Percentiles rank a stretch among this genome's conserved stretches.
phyloP scores from a whole-genome alignment of 2,329 filamentous ascomycete species.

The Didymella pinodella region DNA sequence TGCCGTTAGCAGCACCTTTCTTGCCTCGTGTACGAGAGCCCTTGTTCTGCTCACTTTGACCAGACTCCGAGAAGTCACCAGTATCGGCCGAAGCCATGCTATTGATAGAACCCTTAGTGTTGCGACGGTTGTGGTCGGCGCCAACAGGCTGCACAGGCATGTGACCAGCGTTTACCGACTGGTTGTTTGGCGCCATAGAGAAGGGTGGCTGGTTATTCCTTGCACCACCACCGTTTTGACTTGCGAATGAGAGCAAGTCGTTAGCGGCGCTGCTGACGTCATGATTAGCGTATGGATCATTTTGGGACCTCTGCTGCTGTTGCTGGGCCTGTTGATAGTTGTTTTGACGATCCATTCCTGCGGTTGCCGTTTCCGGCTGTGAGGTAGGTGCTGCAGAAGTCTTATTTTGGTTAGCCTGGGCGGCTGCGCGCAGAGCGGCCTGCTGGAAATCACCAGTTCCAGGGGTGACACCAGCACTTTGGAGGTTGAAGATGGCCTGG shows the following conservation, averaged over 20 bases:
- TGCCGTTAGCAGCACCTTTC: conserved; percentile 48
- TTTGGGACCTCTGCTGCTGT: conserved; percentile 50
- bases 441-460: conserved; percentile 93
- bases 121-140: conserved; percentile 61
- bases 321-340: conserved; percentile 57
- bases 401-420: conserved; percentile 55
- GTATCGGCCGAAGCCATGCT: conserved; percentile 66
- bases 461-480: conserved; percentile 84
- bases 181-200: conserved; percentile 54
- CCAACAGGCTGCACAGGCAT: conserved; percentile 58
- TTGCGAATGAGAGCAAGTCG: conserved; percentile 86
- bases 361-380: conserved; percentile 53
- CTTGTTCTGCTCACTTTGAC: conserved; percentile 69
- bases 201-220: conserved; percentile 63
- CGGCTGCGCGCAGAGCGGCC: conserved; percentile 82
- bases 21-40: conserved; percentile 52
- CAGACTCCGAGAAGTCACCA: conserved; percentile 76
- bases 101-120: conserved; percentile 59
- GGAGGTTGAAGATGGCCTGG: conserved; percentile 80
- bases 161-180: conserved; percentile 53
- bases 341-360: conserved; percentile 63
- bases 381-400: conserved; percentile 54
- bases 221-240: conserved; percentile 67
- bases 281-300: conserved; percentile 81
- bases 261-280: conserved; percentile 94